These are phyloP conservation scores for Saccharomycopsis capsularis DNA, from an alignment of 805 yeast genomes.

Conservation along the genomic window DNA sequence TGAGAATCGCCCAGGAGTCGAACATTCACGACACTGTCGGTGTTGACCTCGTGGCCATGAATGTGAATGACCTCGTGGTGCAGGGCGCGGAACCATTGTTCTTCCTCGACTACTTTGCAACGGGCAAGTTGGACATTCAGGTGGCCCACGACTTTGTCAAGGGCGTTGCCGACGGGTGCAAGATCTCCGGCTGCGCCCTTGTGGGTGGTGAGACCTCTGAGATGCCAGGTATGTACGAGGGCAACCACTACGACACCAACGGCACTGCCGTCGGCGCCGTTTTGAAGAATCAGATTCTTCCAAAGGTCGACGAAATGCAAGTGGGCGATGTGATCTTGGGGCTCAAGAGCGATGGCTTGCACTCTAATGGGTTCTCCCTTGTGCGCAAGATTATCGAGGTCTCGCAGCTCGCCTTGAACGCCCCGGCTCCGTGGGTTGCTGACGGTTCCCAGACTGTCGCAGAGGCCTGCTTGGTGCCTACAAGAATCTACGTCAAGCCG, in stretches of 20 bases:
- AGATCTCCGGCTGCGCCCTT: slow-evolving; percentile 90
- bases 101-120: slow-evolving; percentile 94
- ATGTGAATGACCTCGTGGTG: slow-evolving; percentile 93
- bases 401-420: slow-evolving; percentile 62
- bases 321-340: slow-evolving; percentile 83
- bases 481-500: slow-evolving; percentile 91
- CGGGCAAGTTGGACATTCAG: slow-evolving; percentile 79
- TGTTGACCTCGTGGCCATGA: slow-evolving; percentile 97
- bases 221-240: slow-evolving; percentile 98
- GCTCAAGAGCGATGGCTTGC: slow-evolving; percentile 84
- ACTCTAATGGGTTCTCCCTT: slow-evolving; percentile 93
- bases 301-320: slow-evolving; percentile 58
- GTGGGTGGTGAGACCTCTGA: slow-evolving; percentile 99
- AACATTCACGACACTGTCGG: slow-evolving; percentile 96
- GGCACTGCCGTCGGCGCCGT: slow-evolving; percentile 99
- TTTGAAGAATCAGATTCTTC: slow-evolving; percentile 63
- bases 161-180: slow-evolving; percentile 97
- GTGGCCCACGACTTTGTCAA: slow-evolving; percentile 83
- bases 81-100: slow-evolving; percentile 98
- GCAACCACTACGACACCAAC: slow-evolving; percentile 94
- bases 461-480: slow-evolving; percentile 79
- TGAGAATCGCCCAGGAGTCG: slow-evolving; percentile 87
- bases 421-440: slow-evolving; percentile 71
- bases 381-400: slow-evolving; percentile 87
- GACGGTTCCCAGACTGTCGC: slow-evolving; percentile 60